Base-by-base conservation (phyloP, 306 rosid species). In the Cucumis hystrix region DNA sequence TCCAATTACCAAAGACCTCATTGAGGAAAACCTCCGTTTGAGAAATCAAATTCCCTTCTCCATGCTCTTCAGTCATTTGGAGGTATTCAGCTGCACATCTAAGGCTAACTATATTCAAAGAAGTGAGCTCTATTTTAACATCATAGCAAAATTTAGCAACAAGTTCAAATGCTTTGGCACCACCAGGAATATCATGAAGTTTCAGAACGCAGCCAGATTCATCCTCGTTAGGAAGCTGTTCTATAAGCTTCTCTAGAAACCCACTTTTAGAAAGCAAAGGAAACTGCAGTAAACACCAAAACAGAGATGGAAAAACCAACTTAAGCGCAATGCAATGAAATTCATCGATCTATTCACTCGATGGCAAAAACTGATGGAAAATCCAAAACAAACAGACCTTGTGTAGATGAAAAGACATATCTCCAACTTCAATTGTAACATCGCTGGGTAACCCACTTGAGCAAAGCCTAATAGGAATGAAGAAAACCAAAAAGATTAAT, bases 221-320 rank as follows among this genome's bases (percentile, higher is more conserved):
- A 56, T 87, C 98, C 76, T 88, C 90, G 0, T 10, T 57, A 59
- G 87, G 74, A 15, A 56, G 49, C 82, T 84, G 90, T 37, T 87
- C 93, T 33, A 89, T 81, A 54, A 88, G 88, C 84, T 82, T 86
- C 80, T 93, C 92, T 18, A 93, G 77, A 28, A 87, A 84, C 76
- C 97, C 93, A 82, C 98, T 91, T 88, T 89, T 93, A 21, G 97
- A 93, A 39, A 93, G 92, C 87, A 93, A 84, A 28, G 96, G 98
- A 74, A 93, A 93, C 98, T 93, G 85, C 84, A 84, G 62, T 68
- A 83, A 62, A 65, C 63, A 28, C 71, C 59, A 49, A 41, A 41
- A 64, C 47, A 67, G 47, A 30, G 74, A 41, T 65, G 60, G 21
- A 67, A 58, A 62, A 75, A 55, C 55, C 60, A 75, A 4, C 11